Evolutionary conservation across 192 early-diverging fungal genomes (phyloP), one percentile per base, ranked within the genome.

Genomic region (Coemansia guatemalensis): DNA sequence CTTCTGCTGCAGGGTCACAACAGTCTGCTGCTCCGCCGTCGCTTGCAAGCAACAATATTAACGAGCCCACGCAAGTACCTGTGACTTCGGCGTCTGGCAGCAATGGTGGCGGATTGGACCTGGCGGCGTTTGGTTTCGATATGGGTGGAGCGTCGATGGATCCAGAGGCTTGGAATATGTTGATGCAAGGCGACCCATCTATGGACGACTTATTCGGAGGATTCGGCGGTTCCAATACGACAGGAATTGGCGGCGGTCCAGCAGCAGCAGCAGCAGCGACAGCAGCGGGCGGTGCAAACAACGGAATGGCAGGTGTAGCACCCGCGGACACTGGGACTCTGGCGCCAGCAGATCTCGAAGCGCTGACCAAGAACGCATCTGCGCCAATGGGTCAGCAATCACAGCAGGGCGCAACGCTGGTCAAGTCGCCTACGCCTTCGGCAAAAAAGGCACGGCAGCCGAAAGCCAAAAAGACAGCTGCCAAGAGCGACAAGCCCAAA

Each of bases 391-490:
- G 8, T 11, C 60, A 48, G 48, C 58, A 39, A 18, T 8, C 51
- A 4, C 27, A 57, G 2, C 56, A 60, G 35, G 47, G 67, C 17
- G 18, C 60, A 25, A 24, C 69, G 8, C 39, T 29, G 29, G 23
- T 69, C 7, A 75, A 69, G 51, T 69, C 73, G 24, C 62, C 73
- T 17, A 65, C 73, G 6, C 64, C 67, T 3, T 17, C 54, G 4
- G 54, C 71, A 6, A 79, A 79, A 57, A 79, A 79, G 52, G 54
- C 76, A 14, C 71, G 76, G 6, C 64, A 62, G 60, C 53, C 71
- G 12, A 73, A 73, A 55, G 55, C 30, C 22, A 65, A 62, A 27
- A 61, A 65, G 50, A 22, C 35, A 1, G 39, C 47, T 6, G 17
- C 49, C 14, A 66, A 48, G 44, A 7, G 30, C 5, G 22, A 44